Conservation (phyloP, 164 flowering plant genomes). For the Vitis riparia region DNA sequence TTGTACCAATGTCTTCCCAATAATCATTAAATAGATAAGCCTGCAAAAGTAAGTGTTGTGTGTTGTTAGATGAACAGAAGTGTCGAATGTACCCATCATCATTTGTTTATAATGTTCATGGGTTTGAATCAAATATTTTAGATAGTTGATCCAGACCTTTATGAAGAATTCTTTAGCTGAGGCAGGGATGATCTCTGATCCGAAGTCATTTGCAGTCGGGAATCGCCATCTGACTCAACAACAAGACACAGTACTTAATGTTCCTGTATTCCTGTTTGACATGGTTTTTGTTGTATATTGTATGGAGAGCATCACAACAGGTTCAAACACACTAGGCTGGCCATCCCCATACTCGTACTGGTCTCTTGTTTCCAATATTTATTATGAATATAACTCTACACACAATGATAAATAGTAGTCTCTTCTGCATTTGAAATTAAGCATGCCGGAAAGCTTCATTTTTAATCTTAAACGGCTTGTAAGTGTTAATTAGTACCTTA, state of each 20-base stretch:
- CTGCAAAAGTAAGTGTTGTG: slow-evolving; percentile 31
- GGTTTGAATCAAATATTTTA: no score
- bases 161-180: slow-evolving; percentile 73
- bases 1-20: slow-evolving; percentile 99
- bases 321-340: no score
- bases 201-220: slow-evolving; percentile 95
- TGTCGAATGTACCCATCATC: no score
- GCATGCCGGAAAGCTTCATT: background rate
- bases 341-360: no score
- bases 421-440: background rate
- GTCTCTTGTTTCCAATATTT: no score
- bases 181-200: slow-evolving; percentile 94
- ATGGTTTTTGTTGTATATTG: no score
- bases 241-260: slow-evolving; percentile 6
- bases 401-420: background rate
- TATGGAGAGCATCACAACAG: no score
- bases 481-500: slow-evolving; percentile 48
- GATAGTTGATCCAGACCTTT: slow-evolving; percentile 41
- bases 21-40: slow-evolving; percentile 94
- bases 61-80: no score
- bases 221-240: slow-evolving; percentile 81
- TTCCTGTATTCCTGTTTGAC: no score
- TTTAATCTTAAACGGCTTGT: background rate
- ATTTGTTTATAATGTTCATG: no score
- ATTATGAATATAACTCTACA: no score